Base-by-base conservation (phyloP, 192 early-diverging fungal genomes). In the Backusella macrospora region DNA sequence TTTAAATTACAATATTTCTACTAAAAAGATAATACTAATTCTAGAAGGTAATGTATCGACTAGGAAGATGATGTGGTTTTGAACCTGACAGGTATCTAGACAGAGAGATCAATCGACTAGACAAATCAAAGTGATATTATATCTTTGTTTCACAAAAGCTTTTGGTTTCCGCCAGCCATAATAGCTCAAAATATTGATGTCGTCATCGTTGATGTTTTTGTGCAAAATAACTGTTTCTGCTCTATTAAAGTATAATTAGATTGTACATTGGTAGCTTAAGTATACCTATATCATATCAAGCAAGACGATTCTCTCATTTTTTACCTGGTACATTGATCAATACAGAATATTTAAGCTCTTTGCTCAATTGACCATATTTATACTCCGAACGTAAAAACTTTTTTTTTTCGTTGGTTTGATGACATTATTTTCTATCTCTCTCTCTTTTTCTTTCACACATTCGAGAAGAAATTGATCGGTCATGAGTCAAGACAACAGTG, bases 401-500 rank as follows among this genome's bases (percentile, higher is more conserved):
- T 55, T 55, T 55, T 55, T 26, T 55, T 55, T 55, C 21, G 10
- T 14, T 18, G 6, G 9, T 55, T 49, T n/a, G 18, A 49, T 21
- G 23, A 55, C 23, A 10, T 10, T 63, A 7, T 65, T 39, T 40
- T 37, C 2, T 40, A 38, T n/a, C 38, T 13, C n/a, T 65, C 38
- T 65, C 38, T 65, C 38, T 39, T 21, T 38, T 39, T 39, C 14
- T 65, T n/a, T 16, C 38, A 38, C 34, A 65, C 14, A 65, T 65
- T 29, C 63, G 23, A 59, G 18, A 59, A 59, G 49, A 29, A 65
- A 16, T 65, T 65, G 63, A 39, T 40, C 34, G 2, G 34, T 59
- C 74, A 76, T 76, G 75, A 76, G 75, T 68, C 70, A 83, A 40
- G 71, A 83, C 62, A 73, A 80, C 38, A 70, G 82, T 16, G 73